Conservation (phyloP, 1,284 basidiomycete species). For the Melampsora americana region DNA sequence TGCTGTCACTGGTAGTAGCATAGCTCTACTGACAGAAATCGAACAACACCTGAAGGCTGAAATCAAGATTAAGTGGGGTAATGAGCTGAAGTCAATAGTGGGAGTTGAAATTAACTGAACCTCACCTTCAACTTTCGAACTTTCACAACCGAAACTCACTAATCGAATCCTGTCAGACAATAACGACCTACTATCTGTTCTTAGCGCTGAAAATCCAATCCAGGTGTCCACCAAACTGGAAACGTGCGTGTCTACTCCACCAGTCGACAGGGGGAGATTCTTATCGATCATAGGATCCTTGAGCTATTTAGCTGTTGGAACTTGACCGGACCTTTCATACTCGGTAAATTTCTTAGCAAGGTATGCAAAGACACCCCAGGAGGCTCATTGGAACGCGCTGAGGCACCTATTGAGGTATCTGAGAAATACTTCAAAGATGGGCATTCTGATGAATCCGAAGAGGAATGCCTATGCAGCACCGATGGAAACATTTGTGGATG, state of each 20-base stretch:
- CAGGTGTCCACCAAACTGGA: not conserved
- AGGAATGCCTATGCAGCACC: not conserved
- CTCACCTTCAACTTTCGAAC: not conserved
- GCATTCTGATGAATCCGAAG: not conserved
- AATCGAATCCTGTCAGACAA: not conserved
- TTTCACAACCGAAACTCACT: not conserved
- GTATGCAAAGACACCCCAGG: not conserved
- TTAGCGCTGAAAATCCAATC: not conserved
- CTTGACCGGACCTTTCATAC: not conserved
- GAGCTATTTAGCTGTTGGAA: not conserved
- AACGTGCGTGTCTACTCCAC: not conserved
- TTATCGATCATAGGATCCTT: too few relatives aligned
- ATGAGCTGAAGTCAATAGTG: not conserved
- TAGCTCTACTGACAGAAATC: not conserved
- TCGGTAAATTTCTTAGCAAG: slow-evolving; percentile 1
- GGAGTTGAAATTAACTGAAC: not conserved
- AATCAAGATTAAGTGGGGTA: slow-evolving; percentile 17
- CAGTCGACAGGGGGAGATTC: not conserved
- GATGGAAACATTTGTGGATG: not conserved
- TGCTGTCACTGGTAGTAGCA: not conserved
- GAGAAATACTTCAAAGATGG: not conserved
- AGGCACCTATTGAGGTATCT: not conserved
- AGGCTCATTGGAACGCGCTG: not conserved
- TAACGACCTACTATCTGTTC: not conserved
- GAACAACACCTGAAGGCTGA: not conserved